phyloP scores from a whole-genome alignment of 805 yeast genomes.

The Hanseniaspora lindneri region DNA sequence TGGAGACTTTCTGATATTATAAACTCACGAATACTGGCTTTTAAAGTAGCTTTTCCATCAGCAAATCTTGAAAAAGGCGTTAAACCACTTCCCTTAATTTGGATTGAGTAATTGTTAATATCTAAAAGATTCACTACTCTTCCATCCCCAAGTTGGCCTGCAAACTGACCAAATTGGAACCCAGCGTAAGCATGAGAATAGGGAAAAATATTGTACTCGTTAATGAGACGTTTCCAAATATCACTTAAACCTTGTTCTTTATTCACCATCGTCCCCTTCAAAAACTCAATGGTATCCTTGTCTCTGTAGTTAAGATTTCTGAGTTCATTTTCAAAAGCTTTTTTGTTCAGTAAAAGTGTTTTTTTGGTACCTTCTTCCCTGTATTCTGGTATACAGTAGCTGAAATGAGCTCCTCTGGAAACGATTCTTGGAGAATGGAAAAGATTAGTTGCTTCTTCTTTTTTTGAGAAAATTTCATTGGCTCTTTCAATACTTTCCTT shows the following conservation, averaged over 20 bases:
- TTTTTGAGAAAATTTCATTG: conserved; percentile 14
- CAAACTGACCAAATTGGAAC: conserved; percentile 90
- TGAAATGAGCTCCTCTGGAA: conserved; percentile 51
- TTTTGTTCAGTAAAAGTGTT: conserved; percentile 44
- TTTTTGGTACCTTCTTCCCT: conserved; percentile 38
- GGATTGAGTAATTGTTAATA: conserved; percentile 37
- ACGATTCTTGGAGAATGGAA: conserved; percentile 41
- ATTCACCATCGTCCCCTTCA: conserved; percentile 32
- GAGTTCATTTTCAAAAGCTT: conserved; percentile 41
- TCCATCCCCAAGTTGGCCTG: conserved; percentile 96
- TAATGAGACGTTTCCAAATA: conserved; percentile 32
- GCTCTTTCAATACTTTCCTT: background rate
- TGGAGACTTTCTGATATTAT: conserved; percentile 70
- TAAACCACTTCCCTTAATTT: conserved; percentile 81
- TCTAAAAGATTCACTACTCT: conserved; percentile 77
- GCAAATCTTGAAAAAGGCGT: conserved; percentile 93
- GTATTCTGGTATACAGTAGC: conserved; percentile 58
- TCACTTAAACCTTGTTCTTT: conserved; percentile 56
- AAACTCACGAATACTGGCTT: conserved; percentile 82
- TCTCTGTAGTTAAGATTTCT: background rate
- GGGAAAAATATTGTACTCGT: conserved; percentile 44
- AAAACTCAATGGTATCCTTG: conserved; percentile 25
- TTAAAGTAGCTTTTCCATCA: conserved; percentile 85
- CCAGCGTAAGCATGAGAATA: conserved; percentile 92
- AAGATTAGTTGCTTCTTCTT: conserved; percentile 20